These are phyloP conservation scores for Aspergillus nanangensis DNA, from an alignment of 495 filamentous ascomycete genomes.

Conservation along the genomic window DNA sequence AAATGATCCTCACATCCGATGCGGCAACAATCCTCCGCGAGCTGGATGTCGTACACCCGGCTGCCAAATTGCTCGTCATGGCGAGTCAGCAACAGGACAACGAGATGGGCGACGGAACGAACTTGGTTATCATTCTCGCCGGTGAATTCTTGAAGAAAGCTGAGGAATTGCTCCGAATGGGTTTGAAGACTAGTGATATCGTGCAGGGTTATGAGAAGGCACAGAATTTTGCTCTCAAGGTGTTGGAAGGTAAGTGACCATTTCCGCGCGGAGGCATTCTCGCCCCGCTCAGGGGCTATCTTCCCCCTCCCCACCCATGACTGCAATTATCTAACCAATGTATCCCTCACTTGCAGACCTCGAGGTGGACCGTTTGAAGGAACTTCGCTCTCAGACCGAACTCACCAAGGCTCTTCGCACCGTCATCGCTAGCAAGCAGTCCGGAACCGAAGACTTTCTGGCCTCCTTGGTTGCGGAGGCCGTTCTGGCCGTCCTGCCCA, in stretches of 20 bases:
- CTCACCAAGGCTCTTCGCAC: slow-evolving; percentile 94
- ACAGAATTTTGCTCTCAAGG: slow-evolving; percentile 76
- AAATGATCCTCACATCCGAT: slow-evolving; percentile 98
- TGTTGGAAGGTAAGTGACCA: slow-evolving; percentile 62
- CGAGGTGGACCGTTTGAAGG: slow-evolving; percentile 83
- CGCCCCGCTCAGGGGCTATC: slow-evolving; percentile 8
- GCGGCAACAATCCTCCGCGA: slow-evolving; percentile 96
- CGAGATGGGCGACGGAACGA: slow-evolving; percentile 98
- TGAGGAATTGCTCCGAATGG: slow-evolving; percentile 91
- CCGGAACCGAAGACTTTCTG: slow-evolving; percentile 83
- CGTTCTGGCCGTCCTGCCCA: slow-evolving; percentile 89
- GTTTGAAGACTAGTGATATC: slow-evolving; percentile 95
- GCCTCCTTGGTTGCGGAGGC: slow-evolving; percentile 87
- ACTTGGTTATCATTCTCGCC: slow-evolving; percentile 92
- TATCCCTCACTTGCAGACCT: slow-evolving; percentile 52
- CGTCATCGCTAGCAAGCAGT: slow-evolving; percentile 94
- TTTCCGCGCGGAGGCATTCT: background rate
- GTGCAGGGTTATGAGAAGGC: slow-evolving; percentile 94
- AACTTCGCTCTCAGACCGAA: slow-evolving; percentile 72
- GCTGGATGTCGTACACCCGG: slow-evolving; percentile 97
- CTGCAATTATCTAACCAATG: background rate
- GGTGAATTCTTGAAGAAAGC: slow-evolving; percentile 97
- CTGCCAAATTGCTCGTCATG: slow-evolving; percentile 98
- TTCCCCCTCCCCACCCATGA: background rate
- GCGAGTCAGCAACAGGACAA: slow-evolving; percentile 97